Conservation (phyloP, 2,329 filamentous ascomycete genomes). For the Fusarium falciforme region DNA sequence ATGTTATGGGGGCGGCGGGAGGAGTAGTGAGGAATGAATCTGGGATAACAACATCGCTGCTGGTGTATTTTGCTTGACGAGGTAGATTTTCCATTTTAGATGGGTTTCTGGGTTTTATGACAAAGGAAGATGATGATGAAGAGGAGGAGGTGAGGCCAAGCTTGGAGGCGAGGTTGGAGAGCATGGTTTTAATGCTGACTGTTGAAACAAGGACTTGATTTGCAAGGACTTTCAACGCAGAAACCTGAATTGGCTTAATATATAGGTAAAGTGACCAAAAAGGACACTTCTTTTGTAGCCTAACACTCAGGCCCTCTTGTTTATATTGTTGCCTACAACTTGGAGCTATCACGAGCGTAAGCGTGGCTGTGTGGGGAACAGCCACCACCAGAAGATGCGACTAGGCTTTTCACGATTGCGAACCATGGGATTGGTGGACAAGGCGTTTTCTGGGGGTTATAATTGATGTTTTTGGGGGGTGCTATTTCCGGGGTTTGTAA, state of each 20-base stretch:
- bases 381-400: slow-evolving; percentile 23
- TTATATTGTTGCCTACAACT: slow-evolving; percentile 24
- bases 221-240: background rate
- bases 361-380: slow-evolving; percentile 8
- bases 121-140: background rate
- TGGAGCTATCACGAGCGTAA: background rate
- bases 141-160: slow-evolving; percentile 25
- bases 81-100: background rate
- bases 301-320: background rate
- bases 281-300: slow-evolving; percentile 5
- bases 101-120: slow-evolving; percentile 5
- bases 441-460: background rate
- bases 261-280: background rate
- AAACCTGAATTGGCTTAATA: background rate
- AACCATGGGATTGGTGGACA: background rate
- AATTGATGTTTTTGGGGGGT: background rate
- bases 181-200: slow-evolving; percentile 23
- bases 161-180: slow-evolving; percentile 39
- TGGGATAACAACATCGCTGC: slow-evolving; percentile 51
- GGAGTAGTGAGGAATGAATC: slow-evolving; percentile 56
- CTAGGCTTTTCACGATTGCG: slow-evolving; percentile 5
- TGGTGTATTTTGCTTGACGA: slow-evolving; percentile 42
- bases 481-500: background rate
- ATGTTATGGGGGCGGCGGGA: slow-evolving; percentile 54
- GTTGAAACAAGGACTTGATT: background rate